Base-by-base conservation (phyloP, 177 flowering plant species). In the Telopea speciosissima region DNA sequence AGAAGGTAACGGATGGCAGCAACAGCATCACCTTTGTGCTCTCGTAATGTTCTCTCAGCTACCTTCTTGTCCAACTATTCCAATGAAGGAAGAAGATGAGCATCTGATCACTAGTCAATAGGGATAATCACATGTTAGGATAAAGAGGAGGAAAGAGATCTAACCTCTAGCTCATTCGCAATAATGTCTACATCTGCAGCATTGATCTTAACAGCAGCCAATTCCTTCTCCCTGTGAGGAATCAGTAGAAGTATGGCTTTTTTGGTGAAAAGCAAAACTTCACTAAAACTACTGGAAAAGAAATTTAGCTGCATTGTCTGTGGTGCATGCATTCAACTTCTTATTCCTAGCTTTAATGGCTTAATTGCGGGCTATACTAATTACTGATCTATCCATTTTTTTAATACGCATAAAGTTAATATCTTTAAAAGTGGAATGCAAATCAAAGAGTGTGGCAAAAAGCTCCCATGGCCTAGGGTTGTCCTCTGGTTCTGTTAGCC, bases 11-110 rank as follows among this genome's bases (percentile, higher is more conserved):
- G 86, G 36, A 92, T 81, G 23, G 97, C 97, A 79, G 97, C 94
- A 79, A 95, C 99, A 40, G 97, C 99, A 80, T 95, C 94, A 23
- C 98, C 97, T 81, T 93, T 91, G 81, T 91, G 97, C 82, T 95
- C 99, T 0, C 97, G 80, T 45, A 95, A 77, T n/a, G 94, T 90
- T 76, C 98, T 90, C 82, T 95, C 99, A n/a, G 97, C 98, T 22
- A 95, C 90, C 83, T 93, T 95, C 83, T 86, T 91, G 88, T 91
- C 98, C 90, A 93, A 68, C 99, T 94, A 82, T 71, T 66, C 22
- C 17, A 13, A 19, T 52, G 22, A n/a, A 62, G 31, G 22, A 31
- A 25, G 33, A 14, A 31, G 24, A 69, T 69, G 19, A 67, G 9
- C 24, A 49, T 14, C 6, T 49, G 33, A 6, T 31, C 66, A 54